Conservation (phyloP, 2,329 filamentous ascomycete genomes). For the Capronia epimyces region DNA sequence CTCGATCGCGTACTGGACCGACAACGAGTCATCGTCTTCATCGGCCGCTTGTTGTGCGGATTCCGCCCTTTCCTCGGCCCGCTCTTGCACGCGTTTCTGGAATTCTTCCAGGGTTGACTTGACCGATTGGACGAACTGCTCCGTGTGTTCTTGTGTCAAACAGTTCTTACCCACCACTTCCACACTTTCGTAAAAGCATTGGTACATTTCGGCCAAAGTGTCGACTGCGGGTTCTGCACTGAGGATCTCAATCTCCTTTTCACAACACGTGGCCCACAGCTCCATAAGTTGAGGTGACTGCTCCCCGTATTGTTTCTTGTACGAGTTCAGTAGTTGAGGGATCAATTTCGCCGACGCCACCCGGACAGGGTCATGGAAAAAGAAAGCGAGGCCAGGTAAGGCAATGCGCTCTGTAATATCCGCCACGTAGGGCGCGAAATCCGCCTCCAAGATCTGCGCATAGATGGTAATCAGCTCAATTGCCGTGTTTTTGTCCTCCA, state of each 20-base stretch:
- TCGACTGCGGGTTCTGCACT: conserved; percentile 93
- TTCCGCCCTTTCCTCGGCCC: conserved; percentile 77
- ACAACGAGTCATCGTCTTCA: conserved; percentile 82
- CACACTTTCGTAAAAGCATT: conserved; percentile 98
- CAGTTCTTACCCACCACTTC: conserved; percentile 87
- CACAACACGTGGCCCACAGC: conserved; percentile 78
- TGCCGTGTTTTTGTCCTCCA: conserved; percentile 99
- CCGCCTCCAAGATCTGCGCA: conserved; percentile 85
- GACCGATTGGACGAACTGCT: conserved; percentile 78
- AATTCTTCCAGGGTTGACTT: conserved; percentile 87
- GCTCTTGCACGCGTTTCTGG: conserved; percentile 74
- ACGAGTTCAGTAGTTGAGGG: conserved; percentile 85
- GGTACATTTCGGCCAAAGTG: conserved; percentile 96
- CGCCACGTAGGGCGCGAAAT: conserved; percentile 84
- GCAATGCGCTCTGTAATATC: conserved; percentile 97
- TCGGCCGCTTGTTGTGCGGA: conserved; percentile 83
- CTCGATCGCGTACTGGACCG: conserved; percentile 83
- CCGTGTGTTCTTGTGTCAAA: conserved; percentile 72
- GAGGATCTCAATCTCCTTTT: conserved; percentile 88
- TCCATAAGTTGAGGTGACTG: conserved; percentile 72
- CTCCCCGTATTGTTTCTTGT: conserved; percentile 83
- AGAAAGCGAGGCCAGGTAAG: conserved; percentile 88
- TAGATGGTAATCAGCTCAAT: conserved; percentile 98
- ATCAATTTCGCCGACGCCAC: conserved; percentile 93
- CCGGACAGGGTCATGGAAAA: conserved; percentile 97